Evolutionary conservation across 1,284 basidiomycete species (phyloP).

Genomic region (Cerrena zonata): DNA sequence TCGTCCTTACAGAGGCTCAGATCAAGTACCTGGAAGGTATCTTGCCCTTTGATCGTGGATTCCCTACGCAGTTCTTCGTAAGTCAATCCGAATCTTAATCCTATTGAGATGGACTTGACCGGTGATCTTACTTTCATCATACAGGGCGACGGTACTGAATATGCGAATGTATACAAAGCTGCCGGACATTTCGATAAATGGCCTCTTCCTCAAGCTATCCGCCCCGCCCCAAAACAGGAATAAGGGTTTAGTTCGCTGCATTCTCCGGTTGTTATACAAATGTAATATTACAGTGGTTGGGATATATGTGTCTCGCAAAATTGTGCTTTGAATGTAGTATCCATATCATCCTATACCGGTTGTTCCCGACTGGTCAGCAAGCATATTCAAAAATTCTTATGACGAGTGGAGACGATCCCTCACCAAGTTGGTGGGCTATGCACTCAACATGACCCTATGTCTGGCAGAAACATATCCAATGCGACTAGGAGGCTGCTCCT

Average conservation of each 20-base stretch:
- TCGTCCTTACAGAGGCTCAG: conserved; percentile 36
- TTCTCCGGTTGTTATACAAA: too few species aligned
- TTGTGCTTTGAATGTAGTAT: too few species aligned
- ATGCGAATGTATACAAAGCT: neutral
- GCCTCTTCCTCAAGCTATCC: neutral
- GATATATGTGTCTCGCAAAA: too few species aligned
- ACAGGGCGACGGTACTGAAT: conserved; percentile 4
- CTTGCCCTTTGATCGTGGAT: conserved; percentile 36
- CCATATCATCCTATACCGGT: too few species aligned
- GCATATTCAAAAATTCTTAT: too few species aligned
- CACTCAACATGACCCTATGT: too few species aligned
- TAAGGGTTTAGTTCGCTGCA: too few species aligned
- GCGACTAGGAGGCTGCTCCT: neutral
- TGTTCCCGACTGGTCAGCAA: too few species aligned
- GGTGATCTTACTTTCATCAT: neutral
- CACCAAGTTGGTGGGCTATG: too few species aligned
- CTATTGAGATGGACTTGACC: too few species aligned
- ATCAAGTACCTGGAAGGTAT: conserved; percentile 36
- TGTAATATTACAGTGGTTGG: too few species aligned
- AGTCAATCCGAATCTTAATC: conserved; percentile 14
- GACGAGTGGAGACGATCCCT: too few species aligned
- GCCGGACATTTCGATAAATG: conserved; percentile 5
- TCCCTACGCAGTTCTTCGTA: conserved; percentile 35
- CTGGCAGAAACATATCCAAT: neutral
- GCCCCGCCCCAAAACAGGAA: neutral